Base-by-base conservation (phyloP, 164 flowering plant species). In the Macadamia integrifolia region DNA sequence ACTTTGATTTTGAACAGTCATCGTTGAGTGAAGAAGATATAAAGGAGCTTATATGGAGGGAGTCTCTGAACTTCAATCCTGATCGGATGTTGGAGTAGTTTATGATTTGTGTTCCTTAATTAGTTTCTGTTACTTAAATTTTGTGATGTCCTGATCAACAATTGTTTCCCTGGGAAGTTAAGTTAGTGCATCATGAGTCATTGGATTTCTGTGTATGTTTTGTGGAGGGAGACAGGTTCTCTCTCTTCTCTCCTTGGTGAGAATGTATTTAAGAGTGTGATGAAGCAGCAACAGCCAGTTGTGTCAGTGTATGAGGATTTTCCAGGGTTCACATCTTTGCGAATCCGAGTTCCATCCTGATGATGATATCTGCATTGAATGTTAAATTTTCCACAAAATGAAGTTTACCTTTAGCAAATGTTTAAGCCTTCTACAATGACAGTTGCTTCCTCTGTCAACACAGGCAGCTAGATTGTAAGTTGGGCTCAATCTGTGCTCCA, bases 1-100 rank as follows among this genome's bases (percentile, higher is more conserved):
- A 53, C 57, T 85, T 87, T 60, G 93, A 84, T 77, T 86, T 86
- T 55, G 90, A 86, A 43, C 85, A 85, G 68, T 42, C 79, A 43
- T 61, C 81, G 8, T 72, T 88, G 69, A 73, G 72, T 63, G 90
- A 86, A 74, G 88, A 86, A 44, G 90, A 88, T 55, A 81, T 88
- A 64, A 88, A 84, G 75, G 88, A 88, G 70, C 90, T 88, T 65
- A 77, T 88, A 65, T 86, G 84, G 88, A 65, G 14, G 72, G 93
- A 88, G 73, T 73, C 85, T 56, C 35, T 83, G 30, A 76, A 77
- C 42, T 85, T 83, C 79, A 81, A 85, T 62, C 80, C 84, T 0
- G 81, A 82, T 64, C 1, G 14, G 18, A 53, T 53, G 50, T 46
- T 46, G 57, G 57, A 53, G 57, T 53, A 53, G 57, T 14, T 14